Base-by-base conservation (phyloP, 192 early-diverging fungal genomes). In the Coemansia sp. region DNA sequence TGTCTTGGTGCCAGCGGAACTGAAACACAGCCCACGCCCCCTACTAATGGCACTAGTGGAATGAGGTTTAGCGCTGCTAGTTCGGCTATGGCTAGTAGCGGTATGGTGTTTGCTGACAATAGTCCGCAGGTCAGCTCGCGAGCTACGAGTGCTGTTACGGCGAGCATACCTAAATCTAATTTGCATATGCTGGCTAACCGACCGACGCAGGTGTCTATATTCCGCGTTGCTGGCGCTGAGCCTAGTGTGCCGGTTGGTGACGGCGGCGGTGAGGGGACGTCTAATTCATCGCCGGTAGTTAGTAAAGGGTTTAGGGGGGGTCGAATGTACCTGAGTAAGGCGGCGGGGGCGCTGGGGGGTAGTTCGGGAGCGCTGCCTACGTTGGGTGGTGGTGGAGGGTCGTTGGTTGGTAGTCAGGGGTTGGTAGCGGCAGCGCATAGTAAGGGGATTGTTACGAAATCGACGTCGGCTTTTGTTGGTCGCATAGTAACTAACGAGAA, bases 401-500 rank as follows among this genome's bases (percentile, higher is more conserved):
- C n/a, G 18, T 2, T 34, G 10, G 37, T 24, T 18, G 26, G 14
- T 20, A 33, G 64, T 18, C 2, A 26, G 31, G 11, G n/a, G 31
- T 4, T 31, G 31, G 31, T 31, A 10, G 28, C 69, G 60, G 59
- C 57, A 2, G 79, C 82, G 48, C 85, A 87, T 67, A 75, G 86
- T 56, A 87, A 85, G 59, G 86, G 84, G 6, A 90, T 85, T 35
- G 87, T 92, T 42, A 84, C 89, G 13, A 91, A 91, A 46, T 89
- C 88, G 6, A 90, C 88, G 33, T 92, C 91, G 9, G 83, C 87
- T 3, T 91, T 87, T 78, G 89, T 92, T 24, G 66, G 84, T 35
- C 81, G 86, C n/a, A 88, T 92, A 18, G 79, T 87, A 10, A 88
- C 89, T 2, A 85, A 88, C 66, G 91, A 92, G 58, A 85, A 87